These are phyloP conservation scores for Myochromella boudieri DNA, from an alignment of 768 basidiomycete species.

Conservation along the genomic window DNA sequence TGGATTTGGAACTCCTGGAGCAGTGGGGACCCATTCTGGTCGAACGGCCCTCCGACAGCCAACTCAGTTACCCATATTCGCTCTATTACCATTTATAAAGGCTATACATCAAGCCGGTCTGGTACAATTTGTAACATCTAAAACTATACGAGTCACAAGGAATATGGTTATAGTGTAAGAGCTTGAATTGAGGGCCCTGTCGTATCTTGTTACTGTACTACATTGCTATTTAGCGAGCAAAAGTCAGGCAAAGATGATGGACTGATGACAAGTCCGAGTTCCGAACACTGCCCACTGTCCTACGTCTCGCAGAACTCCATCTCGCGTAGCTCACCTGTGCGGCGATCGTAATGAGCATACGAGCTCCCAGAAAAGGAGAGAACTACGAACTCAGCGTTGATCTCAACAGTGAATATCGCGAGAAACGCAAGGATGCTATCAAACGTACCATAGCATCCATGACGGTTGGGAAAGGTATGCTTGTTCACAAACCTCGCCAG, in stretches of 20 bases:
- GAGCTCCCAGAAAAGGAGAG: conserved; percentile 78
- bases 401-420: conserved; percentile 94
- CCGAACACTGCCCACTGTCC: conserved; percentile 8
- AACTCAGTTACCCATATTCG: conserved; percentile 34
- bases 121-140: conserved; percentile 25
- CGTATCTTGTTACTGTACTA: too few relatives aligned
- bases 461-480: conserved; percentile 95
- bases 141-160: neutral
- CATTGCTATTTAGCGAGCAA: too few relatives aligned
- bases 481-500: neutral
- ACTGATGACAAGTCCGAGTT: conserved; percentile 6
- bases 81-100: conserved; percentile 34
- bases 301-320: neutral
- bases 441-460: conserved; percentile 97
- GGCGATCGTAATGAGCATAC: conserved; percentile 44
- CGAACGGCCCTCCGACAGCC: conserved; percentile 32
- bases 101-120: conserved; percentile 24
- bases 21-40: conserved; percentile 34
- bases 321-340: neutral
- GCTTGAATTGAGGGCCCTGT: too few relatives aligned
- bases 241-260: neutral
- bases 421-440: conserved; percentile 97
- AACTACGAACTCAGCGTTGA: conserved; percentile 97
- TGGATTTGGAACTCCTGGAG: conserved; percentile 39
- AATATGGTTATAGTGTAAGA: too few relatives aligned